phyloP scores from a whole-genome alignment of 331 rosid species.

The Phaseolus coccineus region DNA sequence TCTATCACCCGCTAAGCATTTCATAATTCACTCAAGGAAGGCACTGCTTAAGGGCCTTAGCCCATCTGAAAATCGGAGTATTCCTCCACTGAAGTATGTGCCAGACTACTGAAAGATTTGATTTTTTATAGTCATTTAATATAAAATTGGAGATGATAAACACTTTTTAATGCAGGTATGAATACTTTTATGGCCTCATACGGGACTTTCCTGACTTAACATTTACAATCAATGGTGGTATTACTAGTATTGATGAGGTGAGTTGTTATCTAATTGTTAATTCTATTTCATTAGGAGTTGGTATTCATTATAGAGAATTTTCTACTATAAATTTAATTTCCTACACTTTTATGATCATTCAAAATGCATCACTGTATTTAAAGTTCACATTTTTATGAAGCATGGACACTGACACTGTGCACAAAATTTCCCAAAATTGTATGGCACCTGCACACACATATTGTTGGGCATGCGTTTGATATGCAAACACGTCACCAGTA shows the following conservation, averaged over 20 bases:
- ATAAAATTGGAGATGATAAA: slow-evolving; percentile 35
- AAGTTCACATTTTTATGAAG: slow-evolving; percentile 7
- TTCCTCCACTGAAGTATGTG: slow-evolving; percentile 90
- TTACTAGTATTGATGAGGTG: slow-evolving; percentile 50
- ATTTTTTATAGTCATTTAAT: slow-evolving; percentile 33
- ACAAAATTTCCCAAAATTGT: background rate
- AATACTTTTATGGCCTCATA: slow-evolving; percentile 58
- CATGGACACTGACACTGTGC: background rate
- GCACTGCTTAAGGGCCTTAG: slow-evolving; percentile 86
- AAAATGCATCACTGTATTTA: background rate
- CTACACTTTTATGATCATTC: background rate
- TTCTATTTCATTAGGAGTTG: slow-evolving; percentile 27
- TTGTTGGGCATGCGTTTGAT: background rate
- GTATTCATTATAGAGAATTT: slow-evolving; percentile 13
- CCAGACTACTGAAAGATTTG: background rate
- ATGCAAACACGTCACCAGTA: background rate
- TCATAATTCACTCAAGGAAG: slow-evolving; percentile 86
- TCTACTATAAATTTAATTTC: background rate
- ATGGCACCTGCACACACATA: background rate
- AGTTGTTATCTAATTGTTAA: slow-evolving; percentile 37
- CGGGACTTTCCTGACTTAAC: slow-evolving; percentile 57
- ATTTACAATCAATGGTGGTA: slow-evolving; percentile 59
- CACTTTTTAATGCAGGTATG: slow-evolving; percentile 48
- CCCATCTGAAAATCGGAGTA: slow-evolving; percentile 91
- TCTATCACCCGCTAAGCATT: slow-evolving; percentile 85